Conservation (phyloP, 1,139 yeast species). For the Pneumocystis jirovecii region DNA sequence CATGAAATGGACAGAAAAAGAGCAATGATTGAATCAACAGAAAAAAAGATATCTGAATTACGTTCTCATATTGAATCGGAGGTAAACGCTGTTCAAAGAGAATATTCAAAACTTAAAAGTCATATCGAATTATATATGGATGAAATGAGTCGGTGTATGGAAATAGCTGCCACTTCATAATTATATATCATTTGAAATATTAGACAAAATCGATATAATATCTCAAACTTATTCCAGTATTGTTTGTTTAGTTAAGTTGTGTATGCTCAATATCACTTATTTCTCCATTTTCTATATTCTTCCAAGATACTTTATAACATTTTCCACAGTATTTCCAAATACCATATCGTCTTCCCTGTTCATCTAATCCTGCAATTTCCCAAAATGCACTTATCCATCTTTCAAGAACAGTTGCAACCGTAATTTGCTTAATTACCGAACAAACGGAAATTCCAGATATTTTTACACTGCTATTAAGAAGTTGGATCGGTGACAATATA, state of each 20-base stretch:
- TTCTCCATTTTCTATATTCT: background rate
- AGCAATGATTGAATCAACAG: slow-evolving; percentile 35
- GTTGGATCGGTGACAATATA: background rate
- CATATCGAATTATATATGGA: slow-evolving; percentile 37
- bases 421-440: background rate
- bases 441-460: background rate
- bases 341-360: background rate
- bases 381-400: background rate
- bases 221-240: background rate
- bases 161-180: slow-evolving; percentile 9
- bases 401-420: background rate
- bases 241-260: background rate
- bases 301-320: background rate
- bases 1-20: slow-evolving; percentile 37
- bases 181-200: background rate
- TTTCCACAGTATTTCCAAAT: background rate
- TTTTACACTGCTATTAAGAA: background rate
- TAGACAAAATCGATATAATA: background rate
- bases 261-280: background rate
- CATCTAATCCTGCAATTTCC: background rate
- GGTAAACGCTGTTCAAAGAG: slow-evolving; percentile 38
- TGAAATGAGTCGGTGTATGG: slow-evolving; percentile 33
- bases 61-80: slow-evolving; percentile 39
- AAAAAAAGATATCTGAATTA: slow-evolving; percentile 28
- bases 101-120: slow-evolving; percentile 39